phyloP scores from a whole-genome alignment of 1,284 basidiomycete genomes.

The Ustilago xerochloae region DNA sequence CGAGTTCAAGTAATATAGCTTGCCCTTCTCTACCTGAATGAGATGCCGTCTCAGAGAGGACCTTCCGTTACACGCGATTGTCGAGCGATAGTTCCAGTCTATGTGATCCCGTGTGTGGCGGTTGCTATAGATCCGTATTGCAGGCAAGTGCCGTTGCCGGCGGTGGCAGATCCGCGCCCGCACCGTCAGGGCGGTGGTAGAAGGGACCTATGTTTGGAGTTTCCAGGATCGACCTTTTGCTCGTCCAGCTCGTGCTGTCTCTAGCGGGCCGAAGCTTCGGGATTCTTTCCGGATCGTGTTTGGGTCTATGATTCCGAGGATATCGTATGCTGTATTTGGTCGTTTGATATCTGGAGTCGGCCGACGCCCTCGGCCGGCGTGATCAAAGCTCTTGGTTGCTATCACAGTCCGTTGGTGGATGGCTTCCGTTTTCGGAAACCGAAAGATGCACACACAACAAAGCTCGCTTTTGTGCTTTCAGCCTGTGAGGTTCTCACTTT shows the following conservation, averaged over 20 bases:
- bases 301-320: no score
- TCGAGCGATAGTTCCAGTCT: not conserved
- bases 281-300: not conserved
- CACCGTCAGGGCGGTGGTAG: not conserved
- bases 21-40: not conserved
- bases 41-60: not conserved
- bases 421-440: not conserved
- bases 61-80: not conserved
- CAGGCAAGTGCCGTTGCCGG: not conserved
- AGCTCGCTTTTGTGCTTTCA: not conserved
- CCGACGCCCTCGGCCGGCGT: slow-evolving; percentile 22
- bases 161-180: not conserved
- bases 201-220: not conserved
- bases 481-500: not conserved
- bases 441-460: not conserved
- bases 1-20: not conserved
- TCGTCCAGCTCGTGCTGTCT: not conserved
- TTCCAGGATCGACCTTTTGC: not conserved
- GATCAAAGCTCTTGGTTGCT: not conserved
- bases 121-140: not conserved
- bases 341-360: slow-evolving; percentile 8
- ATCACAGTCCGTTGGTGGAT: no score
- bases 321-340: slow-evolving; percentile 5
- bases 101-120: not conserved
- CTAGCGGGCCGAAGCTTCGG: not conserved